Evolutionary conservation across 305 asterid species (phyloP).

Genomic region (Fraxinus angustifolia): DNA sequence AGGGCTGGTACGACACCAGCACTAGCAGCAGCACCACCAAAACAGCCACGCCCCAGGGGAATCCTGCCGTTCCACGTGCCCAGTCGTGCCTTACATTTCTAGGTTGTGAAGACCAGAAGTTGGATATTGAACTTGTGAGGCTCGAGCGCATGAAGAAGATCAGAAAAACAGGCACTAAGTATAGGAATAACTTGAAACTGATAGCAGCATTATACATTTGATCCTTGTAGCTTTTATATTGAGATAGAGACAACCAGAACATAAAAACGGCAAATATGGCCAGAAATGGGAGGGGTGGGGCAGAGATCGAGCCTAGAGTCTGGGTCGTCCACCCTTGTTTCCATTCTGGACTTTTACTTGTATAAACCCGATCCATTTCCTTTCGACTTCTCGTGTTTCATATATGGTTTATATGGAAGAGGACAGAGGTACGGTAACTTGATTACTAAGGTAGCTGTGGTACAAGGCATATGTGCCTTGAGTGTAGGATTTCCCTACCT

Average conservation of each 20-base stretch:
- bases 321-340: slow-evolving; percentile 51
- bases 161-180: slow-evolving; percentile 41
- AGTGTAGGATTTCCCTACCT: slow-evolving; percentile 40
- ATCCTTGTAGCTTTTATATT: slow-evolving; percentile 44
- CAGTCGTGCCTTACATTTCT: slow-evolving; percentile 24
- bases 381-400: background rate
- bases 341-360: slow-evolving; percentile 50
- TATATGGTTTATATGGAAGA: background rate
- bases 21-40: slow-evolving; percentile 46
- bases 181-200: slow-evolving; percentile 47
- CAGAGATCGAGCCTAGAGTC: slow-evolving; percentile 43
- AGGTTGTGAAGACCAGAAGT: slow-evolving; percentile 26
- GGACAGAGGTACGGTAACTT: slow-evolving; percentile 23
- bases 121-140: slow-evolving; percentile 20
- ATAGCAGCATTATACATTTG: slow-evolving; percentile 28
- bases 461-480: slow-evolving; percentile 64
- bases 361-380: slow-evolving; percentile 42
- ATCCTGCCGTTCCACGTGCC: slow-evolving; percentile 31
- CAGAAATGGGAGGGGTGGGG: slow-evolving; percentile 62
- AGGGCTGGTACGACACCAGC: slow-evolving; percentile 54
- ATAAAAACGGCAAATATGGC: slow-evolving; percentile 49
- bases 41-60: slow-evolving; percentile 56
- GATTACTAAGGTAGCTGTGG: slow-evolving; percentile 34
- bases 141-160: slow-evolving; percentile 36
- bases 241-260: slow-evolving; percentile 56